phyloP scores from a whole-genome alignment of 2,329 filamentous ascomycete species.

The Penicillium sp. region DNA sequence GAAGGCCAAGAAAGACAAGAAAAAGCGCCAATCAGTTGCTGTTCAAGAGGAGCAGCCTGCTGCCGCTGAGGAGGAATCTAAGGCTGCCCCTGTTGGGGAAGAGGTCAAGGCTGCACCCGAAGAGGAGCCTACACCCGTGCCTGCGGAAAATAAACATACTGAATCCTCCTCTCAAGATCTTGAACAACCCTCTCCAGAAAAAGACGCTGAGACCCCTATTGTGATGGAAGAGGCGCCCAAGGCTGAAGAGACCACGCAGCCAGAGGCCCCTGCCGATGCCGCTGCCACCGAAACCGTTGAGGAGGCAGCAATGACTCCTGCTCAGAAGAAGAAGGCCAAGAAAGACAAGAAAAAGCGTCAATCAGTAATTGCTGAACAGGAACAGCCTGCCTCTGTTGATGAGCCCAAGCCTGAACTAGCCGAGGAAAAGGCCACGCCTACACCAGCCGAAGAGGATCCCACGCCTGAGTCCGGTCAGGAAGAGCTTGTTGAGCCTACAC shows the following conservation, averaged over 20 bases:
- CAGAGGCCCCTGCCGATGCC: slow-evolving; percentile 1
- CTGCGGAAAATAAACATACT: no score
- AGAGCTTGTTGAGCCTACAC: not conserved
- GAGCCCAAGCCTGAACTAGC: slow-evolving; percentile 1
- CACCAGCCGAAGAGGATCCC: not conserved
- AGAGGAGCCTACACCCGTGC: not conserved
- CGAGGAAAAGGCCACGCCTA: not conserved
- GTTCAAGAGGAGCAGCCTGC: not conserved
- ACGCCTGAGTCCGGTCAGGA: not conserved
- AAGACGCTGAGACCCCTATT: not conserved
- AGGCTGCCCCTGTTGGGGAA: not conserved
- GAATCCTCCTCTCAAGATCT: not conserved
- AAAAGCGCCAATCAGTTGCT: slow-evolving; percentile 19
- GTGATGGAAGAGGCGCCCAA: not conserved
- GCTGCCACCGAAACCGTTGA: not conserved
- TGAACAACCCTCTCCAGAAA: not conserved
- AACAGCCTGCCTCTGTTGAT: not conserved
- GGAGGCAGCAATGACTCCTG: slow-evolving; percentile 12
- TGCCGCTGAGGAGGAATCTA: not conserved
- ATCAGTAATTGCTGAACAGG: slow-evolving; percentile 4
- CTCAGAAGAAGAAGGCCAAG: slow-evolving; percentile 16
- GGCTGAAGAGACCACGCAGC: not conserved
- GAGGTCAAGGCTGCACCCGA: not conserved
- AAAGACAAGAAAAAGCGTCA: slow-evolving; percentile 21
- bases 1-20: slow-evolving; percentile 24